A percentile compares a stretch with the other conserved stretches of the same genome.
Conservation (phyloP, 1,284 basidiomycete species). For the Moesziomyces antarcticus region DNA sequence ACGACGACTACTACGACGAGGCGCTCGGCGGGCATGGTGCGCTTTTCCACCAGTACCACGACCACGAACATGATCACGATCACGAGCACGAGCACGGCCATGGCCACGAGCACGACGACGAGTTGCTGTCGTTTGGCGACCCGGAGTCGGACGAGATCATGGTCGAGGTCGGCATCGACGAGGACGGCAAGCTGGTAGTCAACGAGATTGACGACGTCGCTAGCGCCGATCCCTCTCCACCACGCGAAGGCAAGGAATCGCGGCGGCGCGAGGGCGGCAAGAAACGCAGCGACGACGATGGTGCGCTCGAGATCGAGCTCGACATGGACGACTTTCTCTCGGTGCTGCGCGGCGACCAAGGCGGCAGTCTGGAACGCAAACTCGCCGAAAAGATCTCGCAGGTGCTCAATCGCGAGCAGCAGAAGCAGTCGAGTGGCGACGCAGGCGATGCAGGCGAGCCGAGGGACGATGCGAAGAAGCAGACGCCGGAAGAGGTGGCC, state of each 20-base stretch:
- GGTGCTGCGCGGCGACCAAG: conserved; percentile 21
- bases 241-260: conserved; percentile 1
- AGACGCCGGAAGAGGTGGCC: conserved; percentile 17
- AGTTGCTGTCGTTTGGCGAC: neutral
- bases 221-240: neutral
- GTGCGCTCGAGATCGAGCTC: conserved; percentile 27
- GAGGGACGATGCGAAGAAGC: neutral
- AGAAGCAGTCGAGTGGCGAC: conserved; percentile 6
- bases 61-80: conserved; percentile 5
- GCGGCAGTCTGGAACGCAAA: conserved; percentile 18
- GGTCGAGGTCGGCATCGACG: conserved; percentile 25
- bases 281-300: conserved; percentile 21
- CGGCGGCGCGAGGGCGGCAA: conserved; percentile 16
- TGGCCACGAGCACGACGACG: conserved; percentile 1
- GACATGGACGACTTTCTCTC: conserved; percentile 35
- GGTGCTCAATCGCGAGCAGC: conserved; percentile 12
- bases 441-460: neutral
- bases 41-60: conserved; percentile 6
- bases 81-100: conserved; percentile 4
- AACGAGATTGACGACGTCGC: conserved; percentile 6
- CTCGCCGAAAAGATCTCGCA: conserved; percentile 31
- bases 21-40: conserved; percentile 31
- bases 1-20: conserved; percentile 50
- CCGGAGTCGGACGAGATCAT: conserved; percentile 15
- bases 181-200: conserved; percentile 22